Evolutionary conservation across 306 rosid species (phyloP).

Genomic region (Alnus rubra): DNA sequence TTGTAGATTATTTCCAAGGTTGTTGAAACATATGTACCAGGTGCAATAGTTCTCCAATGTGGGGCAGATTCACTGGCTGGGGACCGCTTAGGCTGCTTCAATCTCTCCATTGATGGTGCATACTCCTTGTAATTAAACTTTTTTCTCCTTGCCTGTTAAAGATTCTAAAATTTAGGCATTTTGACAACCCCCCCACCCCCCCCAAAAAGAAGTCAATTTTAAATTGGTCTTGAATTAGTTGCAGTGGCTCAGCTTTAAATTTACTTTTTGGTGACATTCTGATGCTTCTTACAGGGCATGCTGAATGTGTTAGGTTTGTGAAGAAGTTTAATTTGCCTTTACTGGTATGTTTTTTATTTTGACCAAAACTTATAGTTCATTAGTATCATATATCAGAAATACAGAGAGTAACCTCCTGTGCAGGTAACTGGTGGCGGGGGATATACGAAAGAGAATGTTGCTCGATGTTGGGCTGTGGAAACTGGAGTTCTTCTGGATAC

Average conservation of each 20-base stretch:
- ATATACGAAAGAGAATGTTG: conserved; percentile 97
- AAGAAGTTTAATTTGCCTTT: conserved; percentile 92
- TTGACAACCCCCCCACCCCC: not conserved
- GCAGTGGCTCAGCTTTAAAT: conserved; percentile 17
- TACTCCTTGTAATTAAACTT: conserved; percentile 45
- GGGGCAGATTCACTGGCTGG: conserved; percentile 99
- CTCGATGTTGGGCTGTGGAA: conserved; percentile 97
- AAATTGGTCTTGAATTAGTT: conserved; percentile 10
- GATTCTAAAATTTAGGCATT: not conserved
- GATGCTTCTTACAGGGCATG: conserved; percentile 67
- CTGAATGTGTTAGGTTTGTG: conserved; percentile 93
- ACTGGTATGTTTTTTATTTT: conserved; percentile 57
- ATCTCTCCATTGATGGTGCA: conserved; percentile 99
- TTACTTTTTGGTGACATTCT: conserved; percentile 17
- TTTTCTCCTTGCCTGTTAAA: conserved; percentile 26
- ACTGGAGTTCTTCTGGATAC: conserved; percentile 96
- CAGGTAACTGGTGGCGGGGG: conserved; percentile 99
- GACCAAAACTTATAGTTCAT: not conserved
- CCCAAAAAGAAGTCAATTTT: not conserved
- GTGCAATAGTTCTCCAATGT: conserved; percentile 95
- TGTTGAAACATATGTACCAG: conserved; percentile 92
- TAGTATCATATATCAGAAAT: conserved; percentile 24
- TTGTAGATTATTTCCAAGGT: conserved; percentile 92
- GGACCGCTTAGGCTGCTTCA: conserved; percentile 99
- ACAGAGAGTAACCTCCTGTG: conserved; percentile 25